Conservation (phyloP, 148 eudicot species). For the Vaccinium myrtillus region DNA sequence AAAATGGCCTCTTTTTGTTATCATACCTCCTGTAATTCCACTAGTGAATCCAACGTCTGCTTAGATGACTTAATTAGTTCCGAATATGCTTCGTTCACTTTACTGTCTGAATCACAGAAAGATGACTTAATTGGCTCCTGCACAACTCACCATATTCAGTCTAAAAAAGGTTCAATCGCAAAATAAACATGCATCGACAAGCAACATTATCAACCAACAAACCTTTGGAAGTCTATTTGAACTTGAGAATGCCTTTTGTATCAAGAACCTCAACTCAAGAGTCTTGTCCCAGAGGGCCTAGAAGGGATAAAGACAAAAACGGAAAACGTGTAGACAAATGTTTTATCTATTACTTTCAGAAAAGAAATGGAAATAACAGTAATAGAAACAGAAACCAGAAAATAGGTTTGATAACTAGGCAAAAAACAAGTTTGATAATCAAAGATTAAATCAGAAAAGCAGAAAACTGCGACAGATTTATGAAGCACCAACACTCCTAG, state of each 20-base stretch:
- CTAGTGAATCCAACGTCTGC: constrained; percentile 66
- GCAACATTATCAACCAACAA: constrained; percentile 10
- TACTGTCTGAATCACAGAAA: constrained; percentile 53
- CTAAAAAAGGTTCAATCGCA: background rate
- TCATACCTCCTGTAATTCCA: constrained; percentile 73
- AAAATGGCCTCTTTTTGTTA: background rate
- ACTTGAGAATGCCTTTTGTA: constrained; percentile 70
- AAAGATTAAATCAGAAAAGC: background rate
- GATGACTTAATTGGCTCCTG: constrained; percentile 82
- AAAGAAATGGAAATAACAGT: background rate
- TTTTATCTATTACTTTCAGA: background rate
- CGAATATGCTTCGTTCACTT: constrained; percentile 59
- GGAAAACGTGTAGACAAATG: background rate
- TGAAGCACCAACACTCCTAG: too few relatives aligned
- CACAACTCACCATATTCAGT: constrained; percentile 23
- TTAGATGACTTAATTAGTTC: constrained; percentile 62
- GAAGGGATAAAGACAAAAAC: constrained; percentile 1
- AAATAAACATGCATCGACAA: background rate
- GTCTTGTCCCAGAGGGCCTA: constrained; percentile 95
- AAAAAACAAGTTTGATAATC: background rate
- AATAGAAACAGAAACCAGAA: background rate
- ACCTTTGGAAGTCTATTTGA: constrained; percentile 94
- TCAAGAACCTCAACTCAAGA: constrained; percentile 75
- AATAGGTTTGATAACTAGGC: background rate
- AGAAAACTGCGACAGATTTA: background rate